phyloP scores from a whole-genome alignment of 2,329 filamentous ascomycete species.

The Stromatinia cepivora region DNA sequence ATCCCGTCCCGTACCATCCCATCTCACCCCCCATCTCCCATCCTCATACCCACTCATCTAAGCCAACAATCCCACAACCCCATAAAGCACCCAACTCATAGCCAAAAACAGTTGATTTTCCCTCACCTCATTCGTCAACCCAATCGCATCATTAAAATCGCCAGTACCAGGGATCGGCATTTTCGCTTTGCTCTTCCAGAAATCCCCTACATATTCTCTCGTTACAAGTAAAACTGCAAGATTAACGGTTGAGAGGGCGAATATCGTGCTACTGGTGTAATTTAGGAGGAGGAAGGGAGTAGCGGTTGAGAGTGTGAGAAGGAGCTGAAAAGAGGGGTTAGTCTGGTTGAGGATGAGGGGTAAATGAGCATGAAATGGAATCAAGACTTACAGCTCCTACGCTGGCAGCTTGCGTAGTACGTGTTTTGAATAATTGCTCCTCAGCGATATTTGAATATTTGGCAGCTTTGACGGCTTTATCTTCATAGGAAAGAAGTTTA shows the following conservation, averaged over 20 bases:
- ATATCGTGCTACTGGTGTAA: neutral
- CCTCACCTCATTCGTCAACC: conserved; percentile 9
- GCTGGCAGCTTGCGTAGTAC: conserved; percentile 44
- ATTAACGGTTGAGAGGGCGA: neutral
- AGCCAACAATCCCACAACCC: neutral
- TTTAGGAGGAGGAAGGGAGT: neutral
- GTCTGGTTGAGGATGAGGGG: neutral
- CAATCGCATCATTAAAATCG: conserved; percentile 15
- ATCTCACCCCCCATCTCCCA: neutral
- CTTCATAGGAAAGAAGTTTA: conserved; percentile 49
- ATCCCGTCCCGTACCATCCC: no score
- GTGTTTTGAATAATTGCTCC: conserved; percentile 47
- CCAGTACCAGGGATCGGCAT: conserved; percentile 5
- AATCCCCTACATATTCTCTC: conserved; percentile 17
- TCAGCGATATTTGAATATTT: conserved; percentile 47
- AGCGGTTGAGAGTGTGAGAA: neutral
- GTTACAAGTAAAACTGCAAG: neutral
- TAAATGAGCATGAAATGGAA: neutral
- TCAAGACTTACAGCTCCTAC: conserved; percentile 14
- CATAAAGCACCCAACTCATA: conserved; percentile 2
- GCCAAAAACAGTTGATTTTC: conserved; percentile 2
- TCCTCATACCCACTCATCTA: neutral
- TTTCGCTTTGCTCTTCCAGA: conserved; percentile 17
- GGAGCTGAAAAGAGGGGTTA: neutral
- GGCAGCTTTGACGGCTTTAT: conserved; percentile 47